phyloP scores from a whole-genome alignment of 257 asterid species.

The Linaria vulgaris region DNA sequence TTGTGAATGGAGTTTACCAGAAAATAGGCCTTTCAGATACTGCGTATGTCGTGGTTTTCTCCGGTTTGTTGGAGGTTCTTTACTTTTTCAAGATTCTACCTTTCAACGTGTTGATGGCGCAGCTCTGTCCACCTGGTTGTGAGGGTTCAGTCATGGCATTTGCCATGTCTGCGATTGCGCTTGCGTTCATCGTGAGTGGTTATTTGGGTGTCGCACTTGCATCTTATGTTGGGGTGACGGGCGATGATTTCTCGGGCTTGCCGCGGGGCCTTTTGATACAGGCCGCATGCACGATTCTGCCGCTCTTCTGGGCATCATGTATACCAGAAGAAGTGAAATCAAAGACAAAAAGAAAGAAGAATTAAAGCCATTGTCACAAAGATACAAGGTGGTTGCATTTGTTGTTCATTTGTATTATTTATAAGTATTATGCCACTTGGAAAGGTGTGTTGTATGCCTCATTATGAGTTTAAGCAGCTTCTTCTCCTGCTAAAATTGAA shows the following conservation, averaged over 20 bases:
- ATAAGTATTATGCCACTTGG: not conserved
- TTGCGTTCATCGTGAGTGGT: conserved; percentile 76
- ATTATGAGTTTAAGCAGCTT: too few relatives aligned
- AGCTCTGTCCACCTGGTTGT: conserved; percentile 87
- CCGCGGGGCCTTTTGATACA: conserved; percentile 62
- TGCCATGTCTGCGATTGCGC: conserved; percentile 78
- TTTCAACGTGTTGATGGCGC: conserved; percentile 72
- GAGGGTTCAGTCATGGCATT: conserved; percentile 98
- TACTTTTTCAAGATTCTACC: conserved; percentile 86
- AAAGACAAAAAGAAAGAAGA: conserved; percentile 49
- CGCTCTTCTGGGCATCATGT: conserved; percentile 61
- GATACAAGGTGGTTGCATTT: too few relatives aligned
- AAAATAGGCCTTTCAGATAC: conserved; percentile 72
- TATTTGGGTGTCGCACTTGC: conserved; percentile 86
- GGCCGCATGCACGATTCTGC: conserved; percentile 70
- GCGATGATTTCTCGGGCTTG: conserved; percentile 72
- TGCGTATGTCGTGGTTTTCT: conserved; percentile 59
- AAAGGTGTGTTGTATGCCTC: not conserved
- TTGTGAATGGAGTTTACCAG: conserved; percentile 72
- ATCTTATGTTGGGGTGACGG: conserved; percentile 51
- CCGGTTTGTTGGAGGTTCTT: conserved; percentile 81
- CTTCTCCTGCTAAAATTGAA: too few relatives aligned
- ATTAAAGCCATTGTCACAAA: conserved; percentile 23
- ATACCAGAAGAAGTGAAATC: conserved; percentile 57
- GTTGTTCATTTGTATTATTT: not conserved